Evolutionary conservation across 2,329 filamentous ascomycete genomes (phyloP).

Genomic region (Boeremia exigua): DNA sequence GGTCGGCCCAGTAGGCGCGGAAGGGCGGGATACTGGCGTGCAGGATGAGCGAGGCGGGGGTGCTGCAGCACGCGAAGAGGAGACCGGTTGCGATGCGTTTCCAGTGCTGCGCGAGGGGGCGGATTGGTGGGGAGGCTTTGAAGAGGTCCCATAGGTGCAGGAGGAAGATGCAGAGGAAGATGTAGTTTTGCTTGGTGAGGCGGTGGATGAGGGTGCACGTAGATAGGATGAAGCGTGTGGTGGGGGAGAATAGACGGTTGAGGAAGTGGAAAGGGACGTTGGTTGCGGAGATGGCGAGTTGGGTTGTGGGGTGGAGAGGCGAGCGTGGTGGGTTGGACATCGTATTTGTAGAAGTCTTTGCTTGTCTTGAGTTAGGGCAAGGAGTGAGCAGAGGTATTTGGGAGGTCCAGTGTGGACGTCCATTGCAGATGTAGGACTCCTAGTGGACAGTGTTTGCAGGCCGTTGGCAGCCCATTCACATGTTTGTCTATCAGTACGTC

Average conservation of each 20-base stretch:
- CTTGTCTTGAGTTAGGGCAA: too few relatives aligned
- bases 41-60: background rate
- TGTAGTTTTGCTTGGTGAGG: background rate
- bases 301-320: background rate
- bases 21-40: background rate
- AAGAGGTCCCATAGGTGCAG: background rate
- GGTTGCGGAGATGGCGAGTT: background rate
- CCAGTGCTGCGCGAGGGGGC: background rate
- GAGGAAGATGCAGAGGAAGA: background rate
- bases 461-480: background rate
- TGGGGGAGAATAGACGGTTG: background rate
- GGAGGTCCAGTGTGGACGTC: too few relatives aligned
- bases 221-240: too few relatives aligned
- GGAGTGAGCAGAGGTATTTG: too few relatives aligned
- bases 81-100: background rate
- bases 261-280: background rate
- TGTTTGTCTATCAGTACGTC: conserved; percentile 46
- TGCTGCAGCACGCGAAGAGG: background rate
- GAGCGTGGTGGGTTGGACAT: background rate
- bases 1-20: background rate
- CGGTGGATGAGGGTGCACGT: background rate
- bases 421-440: too few relatives aligned
- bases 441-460: too few relatives aligned
- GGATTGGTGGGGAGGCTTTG: background rate
- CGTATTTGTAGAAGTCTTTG: too few relatives aligned